Evolutionary conservation across 2,329 filamentous ascomycete genomes (phyloP).

Genomic region (Fusarium pseudoanthophilum): DNA sequence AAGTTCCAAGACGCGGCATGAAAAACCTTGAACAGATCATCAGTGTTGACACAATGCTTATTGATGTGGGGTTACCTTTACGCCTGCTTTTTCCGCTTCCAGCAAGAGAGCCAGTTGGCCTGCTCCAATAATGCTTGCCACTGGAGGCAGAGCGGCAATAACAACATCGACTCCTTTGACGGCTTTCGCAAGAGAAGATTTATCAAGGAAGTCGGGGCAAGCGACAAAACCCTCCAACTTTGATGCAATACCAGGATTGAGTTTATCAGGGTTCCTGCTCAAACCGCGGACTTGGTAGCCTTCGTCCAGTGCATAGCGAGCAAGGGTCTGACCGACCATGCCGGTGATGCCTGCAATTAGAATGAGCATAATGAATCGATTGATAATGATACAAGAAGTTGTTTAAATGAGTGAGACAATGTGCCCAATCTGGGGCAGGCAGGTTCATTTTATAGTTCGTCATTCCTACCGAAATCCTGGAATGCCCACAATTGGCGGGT

Average conservation of each 20-base stretch:
- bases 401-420: accelerated
- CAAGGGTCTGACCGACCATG: slow-evolving; percentile 8
- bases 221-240: neutral
- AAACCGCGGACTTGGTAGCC: slow-evolving; percentile 3
- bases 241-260: neutral
- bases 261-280: neutral
- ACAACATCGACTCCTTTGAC: neutral
- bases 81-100: slow-evolving; percentile 8
- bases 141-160: neutral
- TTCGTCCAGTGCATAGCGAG: neutral
- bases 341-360: slow-evolving; percentile 8
- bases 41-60: neutral
- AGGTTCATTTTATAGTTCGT: neutral
- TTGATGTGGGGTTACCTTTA: neutral
- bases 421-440: accelerated
- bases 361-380: neutral
- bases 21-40: neutral
- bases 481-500: neutral
- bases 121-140: slow-evolving; percentile 3
- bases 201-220: neutral
- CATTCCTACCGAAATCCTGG: neutral
- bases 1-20: slow-evolving; percentile 10
- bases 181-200: neutral
- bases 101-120: neutral
- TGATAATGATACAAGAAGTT: accelerated